These are phyloP conservation scores for Agaricus subrufescens DNA, from an alignment of 768 basidiomycete genomes.

Conservation along the genomic window DNA sequence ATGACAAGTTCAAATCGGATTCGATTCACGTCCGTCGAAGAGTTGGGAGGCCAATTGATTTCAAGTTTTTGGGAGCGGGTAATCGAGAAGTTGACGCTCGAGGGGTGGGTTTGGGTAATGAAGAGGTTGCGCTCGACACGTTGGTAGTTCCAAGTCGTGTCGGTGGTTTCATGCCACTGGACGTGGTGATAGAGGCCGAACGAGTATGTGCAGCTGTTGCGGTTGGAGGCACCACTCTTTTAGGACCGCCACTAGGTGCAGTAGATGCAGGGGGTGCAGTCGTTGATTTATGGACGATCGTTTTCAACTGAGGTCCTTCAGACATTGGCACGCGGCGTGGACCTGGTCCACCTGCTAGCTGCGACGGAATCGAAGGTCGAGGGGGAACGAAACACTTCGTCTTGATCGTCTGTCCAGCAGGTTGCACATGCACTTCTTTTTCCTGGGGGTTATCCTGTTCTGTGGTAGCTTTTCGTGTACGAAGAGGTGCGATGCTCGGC, in stretches of 20 bases:
- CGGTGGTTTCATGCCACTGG: constrained; percentile 20
- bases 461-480: not conserved
- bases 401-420: not conserved
- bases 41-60: constrained; percentile 1
- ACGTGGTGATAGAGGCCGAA: not conserved
- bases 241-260: not conserved
- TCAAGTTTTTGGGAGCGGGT: constrained; percentile 5
- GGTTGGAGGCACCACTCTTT: not conserved
- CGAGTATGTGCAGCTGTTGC: not conserved
- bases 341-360: constrained; percentile 11
- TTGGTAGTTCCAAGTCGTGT: constrained; percentile 16
- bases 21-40: constrained; percentile 5
- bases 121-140: constrained; percentile 14
- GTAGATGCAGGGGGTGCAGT: constrained; percentile 11
- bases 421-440: not conserved
- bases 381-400: not conserved
- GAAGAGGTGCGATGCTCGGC: not conserved
- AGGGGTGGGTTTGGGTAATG: constrained; percentile 24
- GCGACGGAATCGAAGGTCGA: not conserved
- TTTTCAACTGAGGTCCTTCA: constrained; percentile 20
- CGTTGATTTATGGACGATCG: constrained; percentile 10
- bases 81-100: constrained; percentile 4
- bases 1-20: not conserved
- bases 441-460: not conserved
- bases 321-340: constrained; percentile 26